Base-by-base conservation (phyloP, 2,329 filamentous ascomycete species). In the Apiospora marii region DNA sequence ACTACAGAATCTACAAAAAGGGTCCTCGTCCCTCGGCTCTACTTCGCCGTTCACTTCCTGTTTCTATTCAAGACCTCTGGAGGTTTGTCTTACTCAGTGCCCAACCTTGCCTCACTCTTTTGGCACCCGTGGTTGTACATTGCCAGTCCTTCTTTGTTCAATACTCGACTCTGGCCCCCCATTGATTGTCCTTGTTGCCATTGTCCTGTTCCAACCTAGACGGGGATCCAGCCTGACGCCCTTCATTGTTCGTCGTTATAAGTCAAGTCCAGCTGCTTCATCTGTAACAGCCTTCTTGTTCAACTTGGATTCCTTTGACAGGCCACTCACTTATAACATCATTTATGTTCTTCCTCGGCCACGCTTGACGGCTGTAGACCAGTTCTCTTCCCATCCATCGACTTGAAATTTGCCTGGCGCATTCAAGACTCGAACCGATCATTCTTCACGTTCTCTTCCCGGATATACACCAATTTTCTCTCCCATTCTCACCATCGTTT, bases 81-180 rank as follows among this genome's bases (percentile, higher is more conserved):
- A 64, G 58, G 30, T 41, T 64, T 41, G 58, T 64, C 58, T 64
- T 64, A 41, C 34, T 14, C 58, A 41, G 58, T 41, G 14, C 58
- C 58, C 58, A 64, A 24, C 58, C 58, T n/a, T 64, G 58, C 58
- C 58, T 64, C 58, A 64, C 34, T 64, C 58, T 64, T 41, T 64
- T 13, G 58, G 58, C 58, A 19, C n/a, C 34, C 34, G 34, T 10
- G 30, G 53, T 68, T 68, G 49, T 73, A 64, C 71, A 72, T 73
- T 73, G 8, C 68, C 22, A 67, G 74, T 46, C 73, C 79, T 77
- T 79, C 77, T 75, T 67, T 74, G 77, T 68, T 73, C 27, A 30
- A 30, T 75, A 73, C 78, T 58, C 34, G n/a, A 22, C 58, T 19
- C 44, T 67, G 70, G 67, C 51, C 37, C 22, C 34, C 44, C 19